Evolutionary conservation across 345 rosid species (phyloP), one percentile per base, ranked within the genome.

Genomic region (Orychophragmus violaceus): DNA sequence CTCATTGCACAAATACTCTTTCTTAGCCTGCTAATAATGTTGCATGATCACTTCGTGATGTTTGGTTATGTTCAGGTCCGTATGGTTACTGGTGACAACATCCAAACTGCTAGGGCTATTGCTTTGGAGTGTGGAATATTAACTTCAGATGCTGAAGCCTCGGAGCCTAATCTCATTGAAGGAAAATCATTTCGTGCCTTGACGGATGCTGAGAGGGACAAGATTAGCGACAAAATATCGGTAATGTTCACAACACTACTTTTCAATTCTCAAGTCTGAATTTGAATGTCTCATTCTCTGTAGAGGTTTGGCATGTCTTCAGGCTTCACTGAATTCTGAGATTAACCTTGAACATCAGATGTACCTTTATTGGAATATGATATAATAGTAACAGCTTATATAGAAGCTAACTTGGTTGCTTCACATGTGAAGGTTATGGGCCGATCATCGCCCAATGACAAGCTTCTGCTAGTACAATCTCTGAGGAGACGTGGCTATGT

Each of bases 71-170:
- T 73, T 35, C 25, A 94, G 99, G 97, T 94, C 39, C 95, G 97
- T 28, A 94, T 94, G 99, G 90, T 94, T 36, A 94, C 99, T 70
- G 99, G 99, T 64, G 99, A 94, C 83, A 94, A 94, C 78, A 28
- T 88, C 68, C 89, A 85, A 69, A 94, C 99, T 61, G 99, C 99
- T 2, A 91, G 80, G 78, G 90, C 99, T 55, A 88, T 94, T 77
- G 97, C 97, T 54, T 67, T 88, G 69, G 99, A 94, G 69, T 94
- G 99, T 66, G 99, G 99, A 45, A 94, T 94, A 76, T 70, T 94
- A 71, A 64, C 61, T 10, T 76, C 91, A 36, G 79, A 71, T 68
- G 82, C 72, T 50, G 91, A 88, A n/a, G 85, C 86, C 48, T 53
- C 76, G 1, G 91, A 82, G 51, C 88, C 89, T 45, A 77, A 64